These are phyloP conservation scores for Rhizopogon vesiculosus DNA, from an alignment of 768 basidiomycete species.

Conservation along the genomic window DNA sequence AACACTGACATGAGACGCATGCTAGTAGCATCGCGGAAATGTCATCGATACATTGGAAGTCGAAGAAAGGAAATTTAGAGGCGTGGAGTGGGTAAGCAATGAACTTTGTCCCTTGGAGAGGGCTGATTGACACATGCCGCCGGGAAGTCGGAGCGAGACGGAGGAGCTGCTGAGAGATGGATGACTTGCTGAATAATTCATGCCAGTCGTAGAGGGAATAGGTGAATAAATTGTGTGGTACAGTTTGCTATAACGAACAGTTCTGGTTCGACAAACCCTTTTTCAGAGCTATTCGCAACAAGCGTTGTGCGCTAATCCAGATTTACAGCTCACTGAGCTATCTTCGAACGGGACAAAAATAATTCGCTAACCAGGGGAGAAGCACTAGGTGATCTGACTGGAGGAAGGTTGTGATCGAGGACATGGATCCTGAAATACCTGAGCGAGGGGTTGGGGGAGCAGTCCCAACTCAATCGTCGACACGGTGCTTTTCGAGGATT, in stretches of 20 bases:
- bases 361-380: slow-evolving; percentile 9
- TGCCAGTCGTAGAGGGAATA: neutral
- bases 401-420: slow-evolving; percentile 7
- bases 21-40: neutral
- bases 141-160: slow-evolving; percentile 12
- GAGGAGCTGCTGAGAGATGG: neutral
- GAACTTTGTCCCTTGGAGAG: slow-evolving; percentile 3
- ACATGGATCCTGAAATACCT: slow-evolving; percentile 23
- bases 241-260: neutral
- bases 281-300: neutral
- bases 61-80: neutral
- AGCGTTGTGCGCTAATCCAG: slow-evolving; percentile 12
- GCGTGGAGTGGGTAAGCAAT: slow-evolving; percentile 6
- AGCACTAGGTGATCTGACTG: slow-evolving; percentile 3
- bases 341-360: slow-evolving; percentile 18
- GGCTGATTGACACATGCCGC: slow-evolving; percentile 1
- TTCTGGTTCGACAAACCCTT: neutral
- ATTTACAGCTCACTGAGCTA: neutral
- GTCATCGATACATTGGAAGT: neutral
- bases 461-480: slow-evolving; percentile 17
- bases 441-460: slow-evolving; percentile 6
- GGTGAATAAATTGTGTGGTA: neutral
- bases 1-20: neutral
- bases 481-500: slow-evolving; percentile 27
- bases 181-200: neutral